Percentiles rank a stretch among this genome's conserved stretches.
These are phyloP conservation scores for Gautieria morchelliformis DNA, from an alignment of 768 basidiomycete species.

Conservation along the genomic window DNA sequence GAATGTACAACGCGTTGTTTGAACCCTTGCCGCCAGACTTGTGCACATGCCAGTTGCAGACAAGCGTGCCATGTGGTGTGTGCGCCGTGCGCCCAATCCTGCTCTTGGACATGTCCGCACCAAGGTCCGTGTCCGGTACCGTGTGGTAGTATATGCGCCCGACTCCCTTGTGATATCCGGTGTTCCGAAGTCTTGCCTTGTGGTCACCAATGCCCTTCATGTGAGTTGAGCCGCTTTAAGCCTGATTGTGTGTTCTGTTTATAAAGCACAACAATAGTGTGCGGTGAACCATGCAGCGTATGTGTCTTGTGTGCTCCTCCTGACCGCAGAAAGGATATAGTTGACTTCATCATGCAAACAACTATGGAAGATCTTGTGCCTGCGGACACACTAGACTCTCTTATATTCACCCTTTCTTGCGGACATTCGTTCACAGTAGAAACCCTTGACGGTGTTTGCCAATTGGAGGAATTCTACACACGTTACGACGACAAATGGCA, in stretches of 20 bases:
- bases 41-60: constrained; percentile 42
- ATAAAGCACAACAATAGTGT: constrained; percentile 33
- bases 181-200: constrained; percentile 43
- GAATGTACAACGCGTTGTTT: constrained; percentile 38
- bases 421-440: constrained; percentile 62
- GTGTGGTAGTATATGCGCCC: constrained; percentile 59
- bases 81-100: constrained; percentile 52
- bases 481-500: constrained; percentile 33
- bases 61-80: constrained; percentile 43
- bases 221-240: constrained; percentile 26
- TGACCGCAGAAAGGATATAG: constrained; percentile 31
- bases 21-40: constrained; percentile 41
- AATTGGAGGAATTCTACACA: constrained; percentile 42
- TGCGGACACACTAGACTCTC: constrained; percentile 34
- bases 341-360: constrained; percentile 50
- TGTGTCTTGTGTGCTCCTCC: constrained; percentile 42
- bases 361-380: constrained; percentile 39
- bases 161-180: constrained; percentile 51
- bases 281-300: constrained; percentile 50
- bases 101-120: constrained; percentile 53
- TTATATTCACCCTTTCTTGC: constrained; percentile 53
- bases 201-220: constrained; percentile 59
- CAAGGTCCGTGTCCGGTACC: constrained; percentile 42
- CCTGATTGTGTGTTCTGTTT: constrained; percentile 5
- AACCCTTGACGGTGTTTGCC: constrained; percentile 53